These are phyloP conservation scores for Sesbania bispinosa DNA, from an alignment of 306 rosid genomes.

Conservation along the genomic window DNA sequence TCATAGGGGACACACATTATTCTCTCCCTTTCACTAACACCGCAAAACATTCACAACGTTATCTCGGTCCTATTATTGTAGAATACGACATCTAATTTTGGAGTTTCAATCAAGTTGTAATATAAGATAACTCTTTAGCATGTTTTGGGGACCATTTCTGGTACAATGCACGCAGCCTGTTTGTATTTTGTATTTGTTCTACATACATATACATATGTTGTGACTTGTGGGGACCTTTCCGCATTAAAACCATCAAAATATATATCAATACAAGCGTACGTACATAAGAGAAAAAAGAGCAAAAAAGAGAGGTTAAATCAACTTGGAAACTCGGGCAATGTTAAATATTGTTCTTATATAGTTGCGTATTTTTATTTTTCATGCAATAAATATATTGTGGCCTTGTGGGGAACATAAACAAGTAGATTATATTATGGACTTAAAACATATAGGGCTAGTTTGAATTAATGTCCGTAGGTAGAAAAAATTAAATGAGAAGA, in stretches of 20 bases:
- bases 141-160: conserved; percentile 42
- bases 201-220: neutral
- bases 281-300: neutral
- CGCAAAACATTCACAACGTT: conserved; percentile 29
- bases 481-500: too few species aligned
- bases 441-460: too few species aligned
- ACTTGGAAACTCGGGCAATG: conserved; percentile 15
- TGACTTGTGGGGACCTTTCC: conserved; percentile 25
- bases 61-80: conserved; percentile 23
- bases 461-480: too few species aligned
- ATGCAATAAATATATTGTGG: neutral
- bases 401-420: neutral
- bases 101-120: conserved; percentile 26
- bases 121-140: conserved; percentile 20
- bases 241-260: neutral
- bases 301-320: neutral
- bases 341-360: neutral
- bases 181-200: neutral
- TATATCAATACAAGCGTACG: neutral
- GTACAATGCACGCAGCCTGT: conserved; percentile 3
- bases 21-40: conserved; percentile 25
- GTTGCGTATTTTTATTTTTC: neutral
- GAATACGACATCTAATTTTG: conserved; percentile 29
- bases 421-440: too few species aligned
- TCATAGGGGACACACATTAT: conserved; percentile 43